Evolutionary conservation across 768 basidiomycete genomes (phyloP).

Genomic region (Omphalotus guepiniiformis): DNA sequence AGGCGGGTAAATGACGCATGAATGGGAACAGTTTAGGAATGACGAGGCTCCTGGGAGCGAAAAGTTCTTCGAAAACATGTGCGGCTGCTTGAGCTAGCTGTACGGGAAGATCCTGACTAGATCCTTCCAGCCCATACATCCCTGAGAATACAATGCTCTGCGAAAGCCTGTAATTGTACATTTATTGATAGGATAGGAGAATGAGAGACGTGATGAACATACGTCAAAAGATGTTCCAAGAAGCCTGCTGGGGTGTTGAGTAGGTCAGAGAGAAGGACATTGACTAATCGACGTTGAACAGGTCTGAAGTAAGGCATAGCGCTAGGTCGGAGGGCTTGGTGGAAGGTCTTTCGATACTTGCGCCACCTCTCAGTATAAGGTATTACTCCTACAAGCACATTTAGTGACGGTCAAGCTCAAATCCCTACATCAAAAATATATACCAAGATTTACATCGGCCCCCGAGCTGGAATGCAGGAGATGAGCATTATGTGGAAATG

Average conservation of each 20-base stretch:
- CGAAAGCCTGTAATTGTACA: neutral
- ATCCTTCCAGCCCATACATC: neutral
- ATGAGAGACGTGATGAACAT: neutral
- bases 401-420: too few relatives aligned
- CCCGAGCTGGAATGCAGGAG: too few relatives aligned
- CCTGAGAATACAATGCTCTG: neutral
- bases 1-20: neutral
- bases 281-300: neutral
- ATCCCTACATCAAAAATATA: neutral
- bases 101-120: neutral
- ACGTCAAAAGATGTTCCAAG: constrained; percentile 2
- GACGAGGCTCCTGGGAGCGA: neutral
- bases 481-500: neutral
- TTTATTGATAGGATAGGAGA: neutral
- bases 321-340: neutral
- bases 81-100: neutral
- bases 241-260: neutral
- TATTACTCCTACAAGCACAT: too few relatives aligned
- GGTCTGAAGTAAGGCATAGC: neutral
- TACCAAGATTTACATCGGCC: neutral
- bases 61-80: neutral
- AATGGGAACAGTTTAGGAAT: neutral
- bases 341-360: neutral
- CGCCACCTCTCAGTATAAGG: constrained; percentile 1
- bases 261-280: neutral